Percentiles rank a stretch among this genome's conserved stretches.
These are phyloP conservation scores for Lipomyces oligophaga DNA, from an alignment of 805 yeast genomes.

Conservation along the genomic window DNA sequence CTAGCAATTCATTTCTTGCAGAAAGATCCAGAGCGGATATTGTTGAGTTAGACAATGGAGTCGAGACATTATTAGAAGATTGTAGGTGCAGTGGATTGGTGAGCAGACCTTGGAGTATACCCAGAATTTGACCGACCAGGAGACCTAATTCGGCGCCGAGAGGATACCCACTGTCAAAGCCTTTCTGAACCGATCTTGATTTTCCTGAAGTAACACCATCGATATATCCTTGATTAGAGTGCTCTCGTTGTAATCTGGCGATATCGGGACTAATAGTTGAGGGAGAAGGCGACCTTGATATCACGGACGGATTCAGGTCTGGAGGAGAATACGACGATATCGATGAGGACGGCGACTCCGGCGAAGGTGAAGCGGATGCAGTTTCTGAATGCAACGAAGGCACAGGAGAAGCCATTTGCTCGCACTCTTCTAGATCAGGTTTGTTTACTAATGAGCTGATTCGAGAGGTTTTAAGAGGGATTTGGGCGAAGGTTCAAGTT, in stretches of 20 bases:
- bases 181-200: slow-evolving; percentile 66
- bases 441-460: too few relatives aligned
- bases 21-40: slow-evolving; percentile 4
- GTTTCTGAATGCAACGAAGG: too few relatives aligned
- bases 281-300: background rate
- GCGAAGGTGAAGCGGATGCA: background rate
- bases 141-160: slow-evolving; percentile 69
- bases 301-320: too few relatives aligned
- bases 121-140: slow-evolving; percentile 60
- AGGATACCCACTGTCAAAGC: slow-evolving; percentile 78
- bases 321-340: background rate
- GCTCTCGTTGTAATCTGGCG: slow-evolving; percentile 45
- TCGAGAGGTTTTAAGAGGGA: too few relatives aligned
- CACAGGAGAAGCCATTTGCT: too few relatives aligned
- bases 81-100: background rate
- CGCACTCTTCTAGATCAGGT: too few relatives aligned
- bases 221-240: slow-evolving; percentile 74
- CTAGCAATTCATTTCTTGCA: slow-evolving; percentile 8
- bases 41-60: background rate
- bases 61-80: background rate
- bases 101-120: slow-evolving; percentile 45
- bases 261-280: slow-evolving; percentile 5
- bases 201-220: slow-evolving; percentile 72
- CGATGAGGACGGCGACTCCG: slow-evolving; percentile 2
- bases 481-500: too few relatives aligned